phyloP scores from a whole-genome alignment of 352 stramenopile genomes.

The Aphanomyces cochlioides region DNA sequence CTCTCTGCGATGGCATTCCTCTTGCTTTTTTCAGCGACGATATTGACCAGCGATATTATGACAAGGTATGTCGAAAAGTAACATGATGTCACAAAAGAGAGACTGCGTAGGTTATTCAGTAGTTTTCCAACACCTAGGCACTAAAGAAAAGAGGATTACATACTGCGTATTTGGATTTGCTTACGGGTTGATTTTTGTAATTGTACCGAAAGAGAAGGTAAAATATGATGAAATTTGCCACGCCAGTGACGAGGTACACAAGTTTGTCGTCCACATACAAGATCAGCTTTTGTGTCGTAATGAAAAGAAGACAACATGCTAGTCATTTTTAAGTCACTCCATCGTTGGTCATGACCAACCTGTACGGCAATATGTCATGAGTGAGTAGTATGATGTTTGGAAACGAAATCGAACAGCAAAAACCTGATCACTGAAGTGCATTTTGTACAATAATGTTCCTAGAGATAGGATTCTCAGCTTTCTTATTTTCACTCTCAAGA shows the following conservation, averaged over 20 bases:
- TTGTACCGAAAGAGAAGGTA: slow-evolving; percentile 18
- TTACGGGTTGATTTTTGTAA: slow-evolving; percentile 23
- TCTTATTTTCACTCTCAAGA: not conserved
- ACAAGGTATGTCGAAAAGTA: slow-evolving; percentile 13
- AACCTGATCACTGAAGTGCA: slow-evolving; percentile 24
- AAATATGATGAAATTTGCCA: slow-evolving; percentile 20
- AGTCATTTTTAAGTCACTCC: not conserved
- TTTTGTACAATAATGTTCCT: slow-evolving; percentile 28
- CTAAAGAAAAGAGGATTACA: not conserved
- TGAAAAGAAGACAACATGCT: slow-evolving; percentile 14
- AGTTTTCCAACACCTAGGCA: slow-evolving; percentile 25
- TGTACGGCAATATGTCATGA: slow-evolving; percentile 17
- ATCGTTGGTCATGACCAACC: not conserved
- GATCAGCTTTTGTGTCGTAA: slow-evolving; percentile 15
- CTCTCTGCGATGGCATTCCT: not conserved
- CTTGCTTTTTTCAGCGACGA: not conserved
- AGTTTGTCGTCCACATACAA: slow-evolving; percentile 9
- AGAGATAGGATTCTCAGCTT: not conserved
- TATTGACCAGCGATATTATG: slow-evolving; percentile 9
- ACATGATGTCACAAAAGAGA: slow-evolving; percentile 28
- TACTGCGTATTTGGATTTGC: no score
- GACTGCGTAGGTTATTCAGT: slow-evolving; percentile 19
- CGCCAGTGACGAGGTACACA: not conserved
- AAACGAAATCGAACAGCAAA: slow-evolving; percentile 27
- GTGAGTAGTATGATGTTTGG: slow-evolving; percentile 23